These are phyloP conservation scores for Arthrobotrys entomopaga DNA, from an alignment of 2,329 filamentous ascomycete species.

Conservation along the genomic window DNA sequence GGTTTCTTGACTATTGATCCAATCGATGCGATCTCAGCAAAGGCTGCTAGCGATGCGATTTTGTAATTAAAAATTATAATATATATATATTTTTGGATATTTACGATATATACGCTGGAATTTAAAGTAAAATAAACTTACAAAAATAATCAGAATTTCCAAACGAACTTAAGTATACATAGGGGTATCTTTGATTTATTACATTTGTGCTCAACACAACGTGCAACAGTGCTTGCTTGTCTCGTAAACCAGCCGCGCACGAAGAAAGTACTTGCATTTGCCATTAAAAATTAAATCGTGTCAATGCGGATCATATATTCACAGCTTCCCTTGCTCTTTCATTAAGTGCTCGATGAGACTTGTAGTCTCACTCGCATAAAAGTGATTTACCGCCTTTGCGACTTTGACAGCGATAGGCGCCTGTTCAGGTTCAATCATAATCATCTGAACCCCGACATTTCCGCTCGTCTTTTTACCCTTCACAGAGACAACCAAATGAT, in stretches of 20 bases:
- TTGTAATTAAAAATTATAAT: too few species aligned
- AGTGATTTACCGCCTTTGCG: conserved; percentile 8
- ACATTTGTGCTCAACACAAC: background rate
- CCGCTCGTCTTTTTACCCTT: conserved; percentile 27
- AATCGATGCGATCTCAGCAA: too few species aligned
- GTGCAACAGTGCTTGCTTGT: too few species aligned
- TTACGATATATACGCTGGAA: too few species aligned
- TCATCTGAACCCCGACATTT: conserved; percentile 19
- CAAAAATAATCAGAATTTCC: background rate
- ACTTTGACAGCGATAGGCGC: background rate
- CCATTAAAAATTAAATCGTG: background rate
- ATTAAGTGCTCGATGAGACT: conserved; percentile 15
- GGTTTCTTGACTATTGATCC: too few species aligned
- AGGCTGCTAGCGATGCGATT: too few species aligned
- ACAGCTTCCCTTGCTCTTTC: background rate
- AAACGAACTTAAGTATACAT: background rate
- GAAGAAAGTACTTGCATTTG: too few species aligned
- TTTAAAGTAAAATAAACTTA: too few species aligned
- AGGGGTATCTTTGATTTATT: background rate
- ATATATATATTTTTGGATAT: too few species aligned
- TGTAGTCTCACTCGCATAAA: conserved; percentile 29
- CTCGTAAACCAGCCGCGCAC: too few species aligned
- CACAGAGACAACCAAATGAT: conserved; percentile 30
- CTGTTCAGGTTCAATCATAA: conserved; percentile 25
- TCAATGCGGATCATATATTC: background rate